Base-by-base conservation (phyloP, 2,329 filamentous ascomycete genomes). In the Escovopsis weberi region DNA sequence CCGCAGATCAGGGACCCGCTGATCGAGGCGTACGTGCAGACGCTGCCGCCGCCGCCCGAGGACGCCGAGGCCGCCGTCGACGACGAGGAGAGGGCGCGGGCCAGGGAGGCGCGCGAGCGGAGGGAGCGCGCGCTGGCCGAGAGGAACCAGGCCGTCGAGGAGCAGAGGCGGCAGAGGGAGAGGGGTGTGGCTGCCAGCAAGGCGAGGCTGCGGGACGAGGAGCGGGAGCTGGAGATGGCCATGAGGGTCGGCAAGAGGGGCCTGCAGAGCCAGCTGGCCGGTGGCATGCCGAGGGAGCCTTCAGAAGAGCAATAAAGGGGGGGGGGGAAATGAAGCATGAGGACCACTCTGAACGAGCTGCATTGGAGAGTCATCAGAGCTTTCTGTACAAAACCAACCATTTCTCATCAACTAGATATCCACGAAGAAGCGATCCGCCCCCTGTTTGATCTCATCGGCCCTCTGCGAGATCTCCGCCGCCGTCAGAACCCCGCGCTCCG, bases 211-310 rank as follows among this genome's bases (percentile, higher is more conserved):
- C 63, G 75, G 33, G 79, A 83, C 44, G 78, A 80, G 49, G 80
- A 85, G 60, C 66, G 69, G 48, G 78, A 84, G 53, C 60, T 86
- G 43, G 73, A 82, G 53, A 65, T 68, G 48, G 82, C 82, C 1
- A 81, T 85, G 78, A 71, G 70, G 45, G 70, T 85, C 11, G 71
- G 73, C 0, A 84, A 80, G 59, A 74, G 70, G 46, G 82, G 80
- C 0, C 48, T 85, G 49, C 72, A 75, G 53, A 72, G 70, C 23
- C 78, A 85, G 55, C 53, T 84, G 43, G 59, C 57, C 18, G 28
- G 11, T 9, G 56, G 48, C 40, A 56, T 55, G 54, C 52, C 51
- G 33, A 45, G 51, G 38, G 48, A 47, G 15, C 32, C 40, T 15
- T 55, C 37, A 49, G 50, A 40, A 44, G 28, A 36, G 34, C 26